A percentile compares a stretch with the other conserved stretches of the same genome.
phyloP scores from a whole-genome alignment of 2,329 filamentous ascomycete species.

The Penicillium olsonii region DNA sequence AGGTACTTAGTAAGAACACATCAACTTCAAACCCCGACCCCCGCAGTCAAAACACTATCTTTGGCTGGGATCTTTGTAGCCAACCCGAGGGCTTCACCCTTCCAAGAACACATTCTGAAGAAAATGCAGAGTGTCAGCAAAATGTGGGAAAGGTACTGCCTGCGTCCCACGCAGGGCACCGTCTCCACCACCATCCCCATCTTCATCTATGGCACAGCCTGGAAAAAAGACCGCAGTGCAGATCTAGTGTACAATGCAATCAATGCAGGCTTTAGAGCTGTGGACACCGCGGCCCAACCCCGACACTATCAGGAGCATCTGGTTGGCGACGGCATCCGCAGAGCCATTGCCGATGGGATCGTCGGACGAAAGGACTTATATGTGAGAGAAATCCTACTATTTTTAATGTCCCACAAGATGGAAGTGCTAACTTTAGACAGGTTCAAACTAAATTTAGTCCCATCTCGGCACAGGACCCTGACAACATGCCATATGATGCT shows the following conservation, averaged over 20 bases:
- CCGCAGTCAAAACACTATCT: background rate
- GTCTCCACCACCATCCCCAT: slow-evolving; percentile 37
- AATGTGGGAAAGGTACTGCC: slow-evolving; percentile 34
- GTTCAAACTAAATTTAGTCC: slow-evolving; percentile 85
- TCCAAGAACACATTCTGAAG: background rate
- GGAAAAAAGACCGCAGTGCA: slow-evolving; percentile 72
- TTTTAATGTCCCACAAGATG: background rate
- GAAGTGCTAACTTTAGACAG: slow-evolving; percentile 38
- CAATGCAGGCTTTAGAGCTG: slow-evolving; percentile 66
- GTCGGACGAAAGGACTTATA: slow-evolving; percentile 64
- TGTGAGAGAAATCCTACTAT: slow-evolving; percentile 47
- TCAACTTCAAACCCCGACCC: background rate
- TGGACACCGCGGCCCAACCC: slow-evolving; percentile 79
- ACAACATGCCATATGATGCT: slow-evolving; percentile 64
- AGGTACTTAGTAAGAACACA: background rate
- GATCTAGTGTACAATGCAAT: slow-evolving; percentile 70
- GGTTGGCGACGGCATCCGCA: slow-evolving; percentile 67
- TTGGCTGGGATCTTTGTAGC: background rate
- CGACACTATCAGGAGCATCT: slow-evolving; percentile 74
- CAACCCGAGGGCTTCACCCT: background rate
- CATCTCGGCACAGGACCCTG: slow-evolving; percentile 60
- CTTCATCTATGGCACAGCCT: slow-evolving; percentile 79
- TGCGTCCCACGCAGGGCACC: slow-evolving; percentile 28
- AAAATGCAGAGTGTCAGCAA: slow-evolving; percentile 26
- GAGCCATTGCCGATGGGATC: slow-evolving; percentile 61